Evolutionary conservation across 2,329 filamentous ascomycete species (phyloP).

Genomic region (Cryphonectria japonica): DNA sequence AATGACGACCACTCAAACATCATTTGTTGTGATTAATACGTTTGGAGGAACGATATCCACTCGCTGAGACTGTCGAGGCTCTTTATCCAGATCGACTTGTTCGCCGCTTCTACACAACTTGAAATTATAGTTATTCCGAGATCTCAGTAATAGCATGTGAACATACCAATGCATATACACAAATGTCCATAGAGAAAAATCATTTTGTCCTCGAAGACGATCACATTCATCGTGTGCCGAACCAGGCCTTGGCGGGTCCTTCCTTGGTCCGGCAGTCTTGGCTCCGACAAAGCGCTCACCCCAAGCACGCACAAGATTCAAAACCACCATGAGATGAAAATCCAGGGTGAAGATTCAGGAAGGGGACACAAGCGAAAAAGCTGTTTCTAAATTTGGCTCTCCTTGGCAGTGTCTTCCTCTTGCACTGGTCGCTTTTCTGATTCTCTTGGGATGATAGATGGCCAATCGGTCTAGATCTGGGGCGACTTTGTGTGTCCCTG

Average conservation of each 20-base stretch:
- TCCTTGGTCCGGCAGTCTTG: conserved; percentile 3
- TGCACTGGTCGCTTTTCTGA: not conserved
- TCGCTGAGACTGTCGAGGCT: not conserved
- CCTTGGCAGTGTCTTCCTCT: not conserved
- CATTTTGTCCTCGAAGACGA: not conserved
- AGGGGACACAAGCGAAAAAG: not conserved
- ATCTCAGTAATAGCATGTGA: not conserved
- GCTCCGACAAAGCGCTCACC: not conserved
- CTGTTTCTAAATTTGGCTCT: not conserved
- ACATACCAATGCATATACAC: not conserved
- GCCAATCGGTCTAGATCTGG: not conserved
- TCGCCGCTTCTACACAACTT: too few species aligned
- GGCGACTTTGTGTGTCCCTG: not conserved
- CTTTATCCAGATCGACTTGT: too few species aligned
- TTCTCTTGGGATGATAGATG: not conserved
- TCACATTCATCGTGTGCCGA: not conserved
- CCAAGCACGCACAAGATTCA: not conserved
- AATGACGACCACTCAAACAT: too few species aligned
- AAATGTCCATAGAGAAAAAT: not conserved
- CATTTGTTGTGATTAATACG: too few species aligned
- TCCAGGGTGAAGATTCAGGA: not conserved
- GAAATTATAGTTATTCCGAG: too few species aligned
- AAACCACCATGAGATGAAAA: conserved; percentile 3
- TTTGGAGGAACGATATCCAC: too few species aligned
- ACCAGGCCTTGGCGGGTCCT: not conserved